Conservation (phyloP, 768 basidiomycete species). For the Mycena galopus region DNA sequence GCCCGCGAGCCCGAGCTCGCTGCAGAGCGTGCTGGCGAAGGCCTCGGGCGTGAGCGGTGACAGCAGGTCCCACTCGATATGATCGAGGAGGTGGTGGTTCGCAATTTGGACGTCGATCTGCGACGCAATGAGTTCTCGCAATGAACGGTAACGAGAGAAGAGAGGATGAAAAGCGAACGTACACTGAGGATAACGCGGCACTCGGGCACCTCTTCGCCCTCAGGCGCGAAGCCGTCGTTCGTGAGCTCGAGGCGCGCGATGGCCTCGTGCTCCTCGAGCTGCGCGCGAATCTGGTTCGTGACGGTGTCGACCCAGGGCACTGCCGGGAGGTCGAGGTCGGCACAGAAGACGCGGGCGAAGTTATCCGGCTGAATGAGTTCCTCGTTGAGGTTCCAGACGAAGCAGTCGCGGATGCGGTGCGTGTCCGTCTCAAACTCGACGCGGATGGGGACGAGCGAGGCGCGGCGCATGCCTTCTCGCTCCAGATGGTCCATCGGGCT, state of each 20-base stretch:
- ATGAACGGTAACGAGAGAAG: background rate
- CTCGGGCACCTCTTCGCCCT: conserved; percentile 70
- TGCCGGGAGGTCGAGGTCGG: conserved; percentile 84
- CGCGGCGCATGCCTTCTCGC: conserved; percentile 65
- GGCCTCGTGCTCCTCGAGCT: conserved; percentile 91
- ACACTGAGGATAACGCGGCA: conserved; percentile 88
- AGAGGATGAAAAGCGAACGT: too few species aligned
- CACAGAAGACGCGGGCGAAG: conserved; percentile 90
- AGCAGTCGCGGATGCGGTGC: conserved; percentile 92
- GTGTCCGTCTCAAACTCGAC: conserved; percentile 96
- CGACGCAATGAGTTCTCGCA: too few species aligned
- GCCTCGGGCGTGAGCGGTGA: conserved; percentile 91
- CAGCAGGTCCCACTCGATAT: conserved; percentile 99
- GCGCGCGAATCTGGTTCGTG: conserved; percentile 88
- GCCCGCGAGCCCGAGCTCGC: conserved; percentile 89
- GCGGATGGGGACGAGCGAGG: conserved; percentile 87
- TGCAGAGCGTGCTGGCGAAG: conserved; percentile 84
- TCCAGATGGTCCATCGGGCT: conserved; percentile 78
- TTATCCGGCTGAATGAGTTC: conserved; percentile 84
- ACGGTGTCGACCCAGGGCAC: conserved; percentile 80
- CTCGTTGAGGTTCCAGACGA: conserved; percentile 96
- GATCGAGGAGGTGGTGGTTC: conserved; percentile 90
- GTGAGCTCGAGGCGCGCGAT: conserved; percentile 82
- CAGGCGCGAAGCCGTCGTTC: conserved; percentile 57
- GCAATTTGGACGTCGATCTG: conserved; percentile 98